A percentile compares a stretch with the other conserved stretches of the same genome.
Evolutionary conservation across 129 eudicot genomes (phyloP).

Genomic region (Ambrosia trifida): DNA sequence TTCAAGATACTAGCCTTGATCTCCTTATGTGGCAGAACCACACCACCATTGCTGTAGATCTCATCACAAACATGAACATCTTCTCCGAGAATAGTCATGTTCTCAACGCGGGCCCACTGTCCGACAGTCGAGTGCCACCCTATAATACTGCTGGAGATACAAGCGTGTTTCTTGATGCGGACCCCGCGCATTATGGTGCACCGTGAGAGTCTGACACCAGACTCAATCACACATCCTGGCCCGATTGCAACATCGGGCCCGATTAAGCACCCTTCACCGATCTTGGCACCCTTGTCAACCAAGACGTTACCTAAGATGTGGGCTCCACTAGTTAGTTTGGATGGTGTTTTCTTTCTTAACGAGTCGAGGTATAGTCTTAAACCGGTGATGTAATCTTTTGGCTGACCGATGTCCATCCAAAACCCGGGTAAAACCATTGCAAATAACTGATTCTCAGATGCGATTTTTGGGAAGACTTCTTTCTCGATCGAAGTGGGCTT

Average conservation of each 20-base stretch:
- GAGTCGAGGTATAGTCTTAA: conserved; percentile 79
- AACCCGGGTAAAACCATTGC: conserved; percentile 94
- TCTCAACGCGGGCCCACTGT: conserved; percentile 88
- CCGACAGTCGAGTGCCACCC: conserved; percentile 98
- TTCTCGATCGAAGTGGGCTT: conserved; percentile 87
- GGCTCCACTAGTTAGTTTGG: conserved; percentile 54
- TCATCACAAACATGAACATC: conserved; percentile 94
- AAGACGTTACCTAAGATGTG: conserved; percentile 76
- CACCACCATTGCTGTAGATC: conserved; percentile 87
- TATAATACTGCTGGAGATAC: conserved; percentile 72
- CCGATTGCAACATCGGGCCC: conserved; percentile 96
- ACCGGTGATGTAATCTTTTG: conserved; percentile 82
- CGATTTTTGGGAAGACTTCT: conserved; percentile 77
- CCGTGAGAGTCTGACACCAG: conserved; percentile 80
- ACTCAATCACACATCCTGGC: conserved; percentile 83
- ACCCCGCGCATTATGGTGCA: conserved; percentile 96
- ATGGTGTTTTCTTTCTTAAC: conserved; percentile 58
- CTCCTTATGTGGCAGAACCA: conserved; percentile 94
- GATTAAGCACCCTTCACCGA: conserved; percentile 87
- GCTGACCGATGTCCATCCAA: conserved; percentile 98
- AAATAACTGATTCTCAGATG: conserved; percentile 54
- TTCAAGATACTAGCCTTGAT: conserved; percentile 85
- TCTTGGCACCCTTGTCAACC: conserved; percentile 77
- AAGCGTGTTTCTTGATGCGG: conserved; percentile 77
- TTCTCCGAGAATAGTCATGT: conserved; percentile 90